Evolutionary conservation across 1,284 basidiomycete genomes (phyloP), one percentile per base, ranked within the genome.

Genomic region (Gymnopus androsaceus): DNA sequence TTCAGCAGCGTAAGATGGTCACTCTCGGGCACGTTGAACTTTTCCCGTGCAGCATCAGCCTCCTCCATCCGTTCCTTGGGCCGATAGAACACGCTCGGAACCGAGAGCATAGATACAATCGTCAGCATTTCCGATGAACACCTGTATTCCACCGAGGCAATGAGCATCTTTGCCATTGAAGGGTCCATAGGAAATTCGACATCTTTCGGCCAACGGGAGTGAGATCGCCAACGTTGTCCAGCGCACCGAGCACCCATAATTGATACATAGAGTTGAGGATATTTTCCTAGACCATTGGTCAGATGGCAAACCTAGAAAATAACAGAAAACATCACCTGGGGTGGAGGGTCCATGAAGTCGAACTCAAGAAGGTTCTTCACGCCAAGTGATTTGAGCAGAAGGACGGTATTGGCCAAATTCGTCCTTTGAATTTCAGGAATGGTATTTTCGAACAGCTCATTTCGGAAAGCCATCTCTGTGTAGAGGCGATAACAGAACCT

Each of bases 281-380:
- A 69, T 96, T 96, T 58, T 91, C 92, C 85, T 93, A 63, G 1
- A 37, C 56, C 15, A 17, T 17, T 15, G 42, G 57, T 27, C 36
- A 75, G 77, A 3, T 76, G 76, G n/a, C n/a, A 62, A 76, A 76
- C 75, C 80, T 79, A 76, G 46, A 80, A 73, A 46, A 31, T 7
- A 12, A 28, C 1, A n/a, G 2, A 79, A 69, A 60, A 81, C 85
- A n/a, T 49, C 62, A 84, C 83, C 87, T 95, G 76, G 75, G 72
- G 95, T 11, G 97, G 97, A 8, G 97, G 97, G 71, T 99, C 97
- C 97, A 99, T 99, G 69, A 99, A 99, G 74, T 99, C 95, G 70
- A 99, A 99, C 67, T 98, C 95, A 46, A 99, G 84, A 48, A 98
- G 76, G 67, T 99, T 94, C 74, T 95, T 96, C 55, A 99, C 97